Percentiles rank a stretch among this genome's conserved stretches.
Conservation (phyloP, 2,329 filamentous ascomycete genomes). For the Hymenoscyphus linearis region DNA sequence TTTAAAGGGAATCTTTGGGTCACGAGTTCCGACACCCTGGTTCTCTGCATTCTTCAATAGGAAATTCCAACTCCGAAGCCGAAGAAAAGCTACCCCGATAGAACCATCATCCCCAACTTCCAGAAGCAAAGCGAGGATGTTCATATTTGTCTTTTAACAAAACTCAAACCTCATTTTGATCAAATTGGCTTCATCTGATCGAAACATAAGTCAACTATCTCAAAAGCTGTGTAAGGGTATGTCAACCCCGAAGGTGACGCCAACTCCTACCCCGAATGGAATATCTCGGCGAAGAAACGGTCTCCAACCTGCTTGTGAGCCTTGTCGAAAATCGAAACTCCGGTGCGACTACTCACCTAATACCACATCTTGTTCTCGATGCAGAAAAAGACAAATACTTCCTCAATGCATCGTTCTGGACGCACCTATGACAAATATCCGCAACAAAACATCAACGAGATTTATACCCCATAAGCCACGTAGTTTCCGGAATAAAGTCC, state of each 20-base stretch:
- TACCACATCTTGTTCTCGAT: slow-evolving; percentile 10
- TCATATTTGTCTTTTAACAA: too few relatives aligned
- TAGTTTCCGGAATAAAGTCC: background rate
- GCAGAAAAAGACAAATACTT: slow-evolving; percentile 13
- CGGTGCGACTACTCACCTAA: slow-evolving; percentile 11
- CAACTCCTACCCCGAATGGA: background rate
- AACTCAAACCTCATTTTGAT: too few relatives aligned
- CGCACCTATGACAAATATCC: slow-evolving; percentile 13
- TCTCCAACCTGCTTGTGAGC: slow-evolving; percentile 17
- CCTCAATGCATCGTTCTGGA: slow-evolving; percentile 13
- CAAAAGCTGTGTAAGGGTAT: background rate
- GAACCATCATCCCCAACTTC: too few relatives aligned
- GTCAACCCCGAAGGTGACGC: background rate
- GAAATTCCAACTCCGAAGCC: too few relatives aligned
- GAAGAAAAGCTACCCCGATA: too few relatives aligned
- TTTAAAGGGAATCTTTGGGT: too few relatives aligned
- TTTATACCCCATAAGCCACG: background rate
- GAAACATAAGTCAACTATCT: background rate
- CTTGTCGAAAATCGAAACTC: slow-evolving; percentile 18
- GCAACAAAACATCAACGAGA: background rate
- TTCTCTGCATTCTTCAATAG: too few relatives aligned
- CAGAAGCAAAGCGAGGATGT: too few relatives aligned
- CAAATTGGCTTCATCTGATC: background rate
- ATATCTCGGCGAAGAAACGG: slow-evolving; percentile 15
- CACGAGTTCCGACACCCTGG: too few relatives aligned